Evolutionary conservation across 345 rosid genomes (phyloP).

Genomic region (Euphorbia lathyris): DNA sequence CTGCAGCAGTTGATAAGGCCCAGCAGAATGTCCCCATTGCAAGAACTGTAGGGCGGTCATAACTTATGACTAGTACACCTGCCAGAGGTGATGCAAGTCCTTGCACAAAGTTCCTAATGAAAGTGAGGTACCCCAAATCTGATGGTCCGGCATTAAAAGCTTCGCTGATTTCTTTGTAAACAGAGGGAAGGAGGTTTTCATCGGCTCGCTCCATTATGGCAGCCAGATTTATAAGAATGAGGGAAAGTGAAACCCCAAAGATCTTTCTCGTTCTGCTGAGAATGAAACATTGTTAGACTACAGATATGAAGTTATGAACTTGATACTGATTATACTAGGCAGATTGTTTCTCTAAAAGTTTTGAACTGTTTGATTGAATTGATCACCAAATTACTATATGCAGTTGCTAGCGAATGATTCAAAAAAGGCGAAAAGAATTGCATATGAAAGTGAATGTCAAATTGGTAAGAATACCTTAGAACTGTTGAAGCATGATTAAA

Average conservation of each 20-base stretch:
- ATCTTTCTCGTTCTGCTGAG: slow-evolving; percentile 68
- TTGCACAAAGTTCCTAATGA: slow-evolving; percentile 90
- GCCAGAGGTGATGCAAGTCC: slow-evolving; percentile 88
- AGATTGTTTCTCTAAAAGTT: neutral
- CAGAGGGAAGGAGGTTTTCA: slow-evolving; percentile 89
- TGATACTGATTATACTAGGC: neutral
- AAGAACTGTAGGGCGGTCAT: slow-evolving; percentile 88
- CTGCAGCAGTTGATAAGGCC: slow-evolving; percentile 97
- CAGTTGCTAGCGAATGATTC: neutral
- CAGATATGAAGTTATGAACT: slow-evolving; percentile 1
- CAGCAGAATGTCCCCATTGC: slow-evolving; percentile 87
- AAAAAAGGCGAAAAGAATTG: neutral
- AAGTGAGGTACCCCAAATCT: slow-evolving; percentile 92
- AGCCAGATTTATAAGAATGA: slow-evolving; percentile 84
- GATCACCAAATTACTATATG: neutral
- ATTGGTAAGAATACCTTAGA: neutral
- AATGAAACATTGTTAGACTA: slow-evolving; percentile 18
- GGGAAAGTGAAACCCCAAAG: slow-evolving; percentile 78
- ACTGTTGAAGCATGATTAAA: too few species aligned
- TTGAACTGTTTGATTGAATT: neutral
- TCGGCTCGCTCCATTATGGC: slow-evolving; percentile 97
- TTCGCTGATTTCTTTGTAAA: slow-evolving; percentile 98
- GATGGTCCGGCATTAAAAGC: slow-evolving; percentile 91
- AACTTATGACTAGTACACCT: slow-evolving; percentile 72
- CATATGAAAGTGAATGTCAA: too few species aligned